These are phyloP conservation scores for Annulohypoxylon moriforme DNA, from an alignment of 495 filamentous ascomycete genomes.

Conservation along the genomic window DNA sequence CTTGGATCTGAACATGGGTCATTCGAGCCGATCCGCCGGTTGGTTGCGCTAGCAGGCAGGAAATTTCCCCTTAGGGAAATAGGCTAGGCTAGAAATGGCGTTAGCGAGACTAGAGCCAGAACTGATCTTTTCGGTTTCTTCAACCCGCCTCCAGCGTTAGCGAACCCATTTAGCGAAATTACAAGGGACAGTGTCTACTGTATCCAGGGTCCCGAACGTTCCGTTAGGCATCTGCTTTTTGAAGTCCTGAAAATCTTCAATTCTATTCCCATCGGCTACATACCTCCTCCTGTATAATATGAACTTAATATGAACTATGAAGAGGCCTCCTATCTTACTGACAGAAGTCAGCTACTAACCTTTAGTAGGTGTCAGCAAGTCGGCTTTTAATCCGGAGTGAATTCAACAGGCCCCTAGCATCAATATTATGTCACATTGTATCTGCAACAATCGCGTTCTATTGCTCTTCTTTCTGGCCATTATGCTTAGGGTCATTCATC, in stretches of 20 bases:
- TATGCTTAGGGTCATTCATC: not conserved
- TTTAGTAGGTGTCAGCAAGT: not conserved
- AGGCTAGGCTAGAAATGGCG: not conserved
- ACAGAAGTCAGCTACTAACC: too few relatives aligned
- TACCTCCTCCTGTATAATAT: too few relatives aligned
- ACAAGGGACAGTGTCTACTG: not conserved
- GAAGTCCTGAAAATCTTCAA: not conserved
- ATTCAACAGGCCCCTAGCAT: not conserved
- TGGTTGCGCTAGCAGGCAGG: not conserved
- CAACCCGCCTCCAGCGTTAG: too few relatives aligned
- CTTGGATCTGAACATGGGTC: not conserved
- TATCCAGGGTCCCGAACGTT: not conserved
- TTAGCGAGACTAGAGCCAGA: not conserved
- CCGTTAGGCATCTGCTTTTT: not conserved
- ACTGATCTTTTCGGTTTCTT: not conserved
- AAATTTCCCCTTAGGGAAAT: constrained; percentile 9
- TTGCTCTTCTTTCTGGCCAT: not conserved
- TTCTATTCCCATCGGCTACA: too few relatives aligned
- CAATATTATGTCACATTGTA: not conserved
- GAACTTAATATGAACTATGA: not conserved
- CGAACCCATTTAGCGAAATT: constrained; percentile 24
- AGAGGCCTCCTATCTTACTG: too few relatives aligned
- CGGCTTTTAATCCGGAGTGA: not conserved
- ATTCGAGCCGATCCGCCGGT: not conserved
- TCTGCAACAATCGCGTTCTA: not conserved